phyloP scores from a whole-genome alignment of 2,329 filamentous ascomycete genomes.

The Laburnicola sp. region DNA sequence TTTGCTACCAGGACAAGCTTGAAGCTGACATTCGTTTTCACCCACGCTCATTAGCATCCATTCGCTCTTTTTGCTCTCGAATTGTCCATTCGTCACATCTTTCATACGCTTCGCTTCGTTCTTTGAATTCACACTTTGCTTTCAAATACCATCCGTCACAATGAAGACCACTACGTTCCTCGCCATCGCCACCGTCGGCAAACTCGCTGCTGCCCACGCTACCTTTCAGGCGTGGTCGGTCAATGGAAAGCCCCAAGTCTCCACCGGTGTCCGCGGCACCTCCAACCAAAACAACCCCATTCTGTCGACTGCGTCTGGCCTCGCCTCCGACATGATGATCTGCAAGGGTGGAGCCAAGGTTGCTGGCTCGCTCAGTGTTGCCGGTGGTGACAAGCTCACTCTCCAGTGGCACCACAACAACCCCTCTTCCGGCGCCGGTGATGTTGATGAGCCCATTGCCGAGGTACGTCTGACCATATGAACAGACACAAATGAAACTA shows the following conservation, averaged over 20 bases:
- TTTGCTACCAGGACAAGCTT: slow-evolving; percentile 1
- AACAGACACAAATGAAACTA: neutral
- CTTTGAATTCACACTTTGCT: slow-evolving; percentile 8
- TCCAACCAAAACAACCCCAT: slow-evolving; percentile 45
- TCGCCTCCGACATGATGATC: slow-evolving; percentile 39
- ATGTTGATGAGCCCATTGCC: slow-evolving; percentile 56
- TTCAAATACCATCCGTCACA: slow-evolving; percentile 22
- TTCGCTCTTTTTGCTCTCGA: slow-evolving; percentile 17
- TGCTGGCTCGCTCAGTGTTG: slow-evolving; percentile 50
- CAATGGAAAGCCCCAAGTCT: slow-evolving; percentile 38
- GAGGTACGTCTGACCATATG: slow-evolving; percentile 3
- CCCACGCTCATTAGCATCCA: slow-evolving; percentile 7
- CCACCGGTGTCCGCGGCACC: slow-evolving; percentile 51
- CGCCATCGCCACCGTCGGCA: slow-evolving; percentile 35
- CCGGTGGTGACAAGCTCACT: slow-evolving; percentile 52
- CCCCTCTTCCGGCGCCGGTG: slow-evolving; percentile 29
- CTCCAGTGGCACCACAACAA: slow-evolving; percentile 58
- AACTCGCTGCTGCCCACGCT: slow-evolving; percentile 40
- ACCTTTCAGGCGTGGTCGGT: slow-evolving; percentile 50
- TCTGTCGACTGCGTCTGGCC: slow-evolving; percentile 23
- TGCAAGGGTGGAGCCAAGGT: slow-evolving; percentile 42
- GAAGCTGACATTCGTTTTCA: slow-evolving; percentile 9
- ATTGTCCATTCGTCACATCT: slow-evolving; percentile 16
- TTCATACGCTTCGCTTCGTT: slow-evolving; percentile 4
- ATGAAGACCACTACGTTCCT: slow-evolving; percentile 41